phyloP scores from a whole-genome alignment of 2,329 filamentous ascomycete genomes.

The Acrodontium crateriforme region DNA sequence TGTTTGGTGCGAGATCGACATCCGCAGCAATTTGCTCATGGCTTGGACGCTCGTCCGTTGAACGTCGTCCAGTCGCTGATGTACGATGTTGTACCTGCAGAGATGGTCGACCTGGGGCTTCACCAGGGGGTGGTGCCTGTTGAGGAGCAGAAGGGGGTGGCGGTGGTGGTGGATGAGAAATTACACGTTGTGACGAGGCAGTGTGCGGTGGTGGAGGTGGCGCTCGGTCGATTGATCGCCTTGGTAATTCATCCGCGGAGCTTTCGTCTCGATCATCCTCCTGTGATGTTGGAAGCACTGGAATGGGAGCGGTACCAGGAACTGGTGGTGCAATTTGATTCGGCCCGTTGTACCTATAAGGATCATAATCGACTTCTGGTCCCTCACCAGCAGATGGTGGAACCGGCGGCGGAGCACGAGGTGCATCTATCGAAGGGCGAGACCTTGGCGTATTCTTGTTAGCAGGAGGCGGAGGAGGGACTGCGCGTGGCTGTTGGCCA shows the following conservation, averaged over 20 bases:
- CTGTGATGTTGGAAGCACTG: slow-evolving; percentile 21
- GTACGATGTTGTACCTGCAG: slow-evolving; percentile 47
- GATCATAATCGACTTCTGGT: slow-evolving; percentile 53
- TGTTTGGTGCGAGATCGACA: slow-evolving; percentile 59
- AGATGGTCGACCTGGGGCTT: slow-evolving; percentile 35
- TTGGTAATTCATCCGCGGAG: slow-evolving; percentile 31
- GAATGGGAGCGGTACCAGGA: slow-evolving; percentile 18
- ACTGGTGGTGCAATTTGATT: slow-evolving; percentile 16
- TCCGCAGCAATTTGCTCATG: slow-evolving; percentile 79
- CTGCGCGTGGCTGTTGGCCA: slow-evolving; percentile 26
- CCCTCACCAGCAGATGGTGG: slow-evolving; percentile 33
- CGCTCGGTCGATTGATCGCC: slow-evolving; percentile 20
- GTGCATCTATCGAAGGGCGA: slow-evolving; percentile 55
- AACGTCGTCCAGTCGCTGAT: slow-evolving; percentile 40
- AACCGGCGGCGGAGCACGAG: slow-evolving; percentile 55
- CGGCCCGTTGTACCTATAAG: slow-evolving; percentile 36
- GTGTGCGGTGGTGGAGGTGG: slow-evolving; percentile 23
- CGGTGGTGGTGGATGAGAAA: slow-evolving; percentile 14
- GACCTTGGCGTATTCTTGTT: slow-evolving; percentile 33
- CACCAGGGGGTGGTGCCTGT: slow-evolving; percentile 30
- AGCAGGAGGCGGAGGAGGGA: slow-evolving; percentile 46
- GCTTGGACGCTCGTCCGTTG: slow-evolving; percentile 64
- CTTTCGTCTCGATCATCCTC: slow-evolving; percentile 22
- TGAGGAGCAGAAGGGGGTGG: slow-evolving; percentile 20
- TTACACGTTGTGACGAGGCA: too few species aligned